phyloP scores from a whole-genome alignment of 2,329 filamentous ascomycete genomes.

The Talaromyces sp. region DNA sequence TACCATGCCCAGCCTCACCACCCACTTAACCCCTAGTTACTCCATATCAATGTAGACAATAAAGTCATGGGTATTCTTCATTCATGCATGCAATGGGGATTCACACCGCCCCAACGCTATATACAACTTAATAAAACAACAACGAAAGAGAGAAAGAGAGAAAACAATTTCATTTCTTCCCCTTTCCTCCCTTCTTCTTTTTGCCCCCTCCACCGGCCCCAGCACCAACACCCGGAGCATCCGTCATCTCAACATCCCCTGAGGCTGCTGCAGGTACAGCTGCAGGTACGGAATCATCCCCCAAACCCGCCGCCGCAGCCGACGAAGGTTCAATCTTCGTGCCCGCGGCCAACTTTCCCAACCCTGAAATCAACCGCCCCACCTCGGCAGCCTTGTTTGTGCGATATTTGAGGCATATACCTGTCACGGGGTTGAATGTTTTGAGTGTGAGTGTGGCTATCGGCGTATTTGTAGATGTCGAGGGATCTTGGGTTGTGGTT shows the following conservation, averaged over 20 bases:
- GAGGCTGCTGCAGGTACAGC: conserved; percentile 31
- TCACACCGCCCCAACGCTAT: background rate
- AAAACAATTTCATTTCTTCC: conserved; percentile 55
- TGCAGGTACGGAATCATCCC: conserved; percentile 48
- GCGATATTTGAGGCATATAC: conserved; percentile 81
- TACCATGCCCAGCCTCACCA: background rate
- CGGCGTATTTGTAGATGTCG: conserved; percentile 13
- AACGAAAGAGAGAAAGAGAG: background rate
- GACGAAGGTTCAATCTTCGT: conserved; percentile 57
- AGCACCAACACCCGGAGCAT: conserved; percentile 23
- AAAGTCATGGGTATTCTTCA: background rate
- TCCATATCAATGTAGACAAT: background rate
- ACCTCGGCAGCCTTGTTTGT: conserved; percentile 92
- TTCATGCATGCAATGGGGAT: background rate
- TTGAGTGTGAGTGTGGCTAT: conserved; percentile 74
- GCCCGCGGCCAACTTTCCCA: conserved; percentile 69
- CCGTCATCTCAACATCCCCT: conserved; percentile 33
- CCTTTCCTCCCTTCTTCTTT: conserved; percentile 67
- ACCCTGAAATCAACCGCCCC: conserved; percentile 68
- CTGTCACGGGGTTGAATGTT: conserved; percentile 79
- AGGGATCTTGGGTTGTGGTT: background rate
- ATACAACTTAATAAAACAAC: background rate
- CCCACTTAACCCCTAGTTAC: background rate
- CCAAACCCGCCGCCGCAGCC: conserved; percentile 63
- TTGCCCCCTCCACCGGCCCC: conserved; percentile 30